Percentiles rank a stretch among this genome's conserved stretches.
Evolutionary conservation across 2,329 filamentous ascomycete species (phyloP).

Genomic region (Colletotrichum lindemuthianum): DNA sequence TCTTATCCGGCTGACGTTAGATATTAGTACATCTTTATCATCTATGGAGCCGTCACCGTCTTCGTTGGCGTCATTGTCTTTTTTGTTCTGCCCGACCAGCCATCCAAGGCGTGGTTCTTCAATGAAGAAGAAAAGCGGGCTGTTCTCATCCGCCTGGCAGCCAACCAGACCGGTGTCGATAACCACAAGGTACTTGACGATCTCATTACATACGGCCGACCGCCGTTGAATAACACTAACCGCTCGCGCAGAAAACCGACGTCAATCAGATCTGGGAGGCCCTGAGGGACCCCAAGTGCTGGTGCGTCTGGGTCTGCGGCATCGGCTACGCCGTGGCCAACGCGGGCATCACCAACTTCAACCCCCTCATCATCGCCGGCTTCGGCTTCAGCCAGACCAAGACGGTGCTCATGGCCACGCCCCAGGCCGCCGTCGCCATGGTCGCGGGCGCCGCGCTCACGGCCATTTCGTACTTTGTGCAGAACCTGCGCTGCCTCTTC

Average conservation of each 20-base stretch:
- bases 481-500: constrained; percentile 44
- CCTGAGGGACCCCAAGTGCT: constrained; percentile 60
- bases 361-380: constrained; percentile 70
- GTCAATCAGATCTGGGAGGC: constrained; percentile 71
- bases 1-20: constrained; percentile 35
- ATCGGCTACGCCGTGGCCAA: constrained; percentile 73
- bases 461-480: constrained; percentile 40
- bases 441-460: constrained; percentile 40
- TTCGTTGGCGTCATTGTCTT: constrained; percentile 68
- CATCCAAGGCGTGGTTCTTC: constrained; percentile 63
- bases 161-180: constrained; percentile 80
- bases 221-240: neutral
- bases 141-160: constrained; percentile 75
- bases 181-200: constrained; percentile 67
- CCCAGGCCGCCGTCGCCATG: constrained; percentile 46
- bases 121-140: constrained; percentile 73
- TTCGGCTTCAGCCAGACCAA: constrained; percentile 68
- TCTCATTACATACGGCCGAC: neutral
- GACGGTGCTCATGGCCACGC: constrained; percentile 51
- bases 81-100: constrained; percentile 65
- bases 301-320: constrained; percentile 69
- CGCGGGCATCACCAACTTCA: constrained; percentile 73
- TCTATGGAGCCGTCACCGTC: constrained; percentile 70
- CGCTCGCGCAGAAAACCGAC: constrained; percentile 68
- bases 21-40: constrained; percentile 66